These are phyloP conservation scores for Solanum clarkiae DNA, from an alignment of 257 asterid genomes.

Conservation along the genomic window DNA sequence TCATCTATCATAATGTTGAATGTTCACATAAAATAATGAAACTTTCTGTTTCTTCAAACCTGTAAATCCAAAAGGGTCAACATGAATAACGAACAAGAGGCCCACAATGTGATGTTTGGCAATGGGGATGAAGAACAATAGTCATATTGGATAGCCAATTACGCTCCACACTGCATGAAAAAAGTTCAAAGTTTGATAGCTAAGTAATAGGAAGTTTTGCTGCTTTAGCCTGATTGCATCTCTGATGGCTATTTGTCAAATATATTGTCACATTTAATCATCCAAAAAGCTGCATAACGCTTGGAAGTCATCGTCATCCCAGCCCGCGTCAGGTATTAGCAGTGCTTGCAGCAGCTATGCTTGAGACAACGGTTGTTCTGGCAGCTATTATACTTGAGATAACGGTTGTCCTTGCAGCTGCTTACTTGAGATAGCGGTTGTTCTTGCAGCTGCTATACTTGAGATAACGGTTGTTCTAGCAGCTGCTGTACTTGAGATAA, in stretches of 20 bases:
- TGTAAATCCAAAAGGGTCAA: neutral
- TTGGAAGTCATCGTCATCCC: too few species aligned
- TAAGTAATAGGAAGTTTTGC: neutral
- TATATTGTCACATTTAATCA: conserved; percentile 1
- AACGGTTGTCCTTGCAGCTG: conserved; percentile 23
- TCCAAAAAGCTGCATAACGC: too few species aligned
- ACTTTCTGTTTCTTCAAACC: neutral
- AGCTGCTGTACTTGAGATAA: too few species aligned
- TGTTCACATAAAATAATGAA: neutral
- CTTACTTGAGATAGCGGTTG: neutral
- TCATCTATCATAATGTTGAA: too few species aligned
- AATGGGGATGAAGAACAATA: neutral
- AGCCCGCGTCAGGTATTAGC: too few species aligned
- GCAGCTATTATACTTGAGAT: neutral
- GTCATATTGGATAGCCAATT: neutral
- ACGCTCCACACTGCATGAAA: neutral
- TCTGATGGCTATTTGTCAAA: neutral
- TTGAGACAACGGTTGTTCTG: too few species aligned
- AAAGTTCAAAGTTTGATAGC: neutral
- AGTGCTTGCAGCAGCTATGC: too few species aligned
- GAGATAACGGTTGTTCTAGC: too few species aligned
- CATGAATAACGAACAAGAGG: neutral
- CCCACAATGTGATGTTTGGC: neutral
- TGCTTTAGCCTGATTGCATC: neutral
- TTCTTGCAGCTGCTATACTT: too few species aligned